Conservation (phyloP, 345 rosid genomes). For the Salix caprea region DNA sequence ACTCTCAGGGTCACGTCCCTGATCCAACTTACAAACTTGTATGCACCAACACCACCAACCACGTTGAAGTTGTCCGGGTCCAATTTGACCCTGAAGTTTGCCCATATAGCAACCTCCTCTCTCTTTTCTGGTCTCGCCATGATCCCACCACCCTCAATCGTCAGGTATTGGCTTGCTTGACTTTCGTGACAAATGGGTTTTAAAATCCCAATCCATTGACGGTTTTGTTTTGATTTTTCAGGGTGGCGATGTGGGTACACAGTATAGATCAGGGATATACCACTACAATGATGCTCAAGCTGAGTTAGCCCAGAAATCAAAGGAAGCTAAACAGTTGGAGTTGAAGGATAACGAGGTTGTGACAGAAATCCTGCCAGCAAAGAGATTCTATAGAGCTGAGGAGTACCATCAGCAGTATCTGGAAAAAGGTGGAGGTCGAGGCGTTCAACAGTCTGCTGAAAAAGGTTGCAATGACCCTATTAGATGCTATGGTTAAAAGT, state of each 20-base stretch:
- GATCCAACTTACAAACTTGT: slow-evolving; percentile 63
- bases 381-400: slow-evolving; percentile 71
- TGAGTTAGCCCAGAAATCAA: slow-evolving; percentile 43
- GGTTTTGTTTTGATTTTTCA: slow-evolving; percentile 12
- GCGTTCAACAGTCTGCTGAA: slow-evolving; percentile 51
- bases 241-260: slow-evolving; percentile 81
- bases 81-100: slow-evolving; percentile 67
- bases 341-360: slow-evolving; percentile 44
- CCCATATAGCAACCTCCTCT: slow-evolving; percentile 50
- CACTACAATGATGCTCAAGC: slow-evolving; percentile 57
- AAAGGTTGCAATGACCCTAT: slow-evolving; percentile 83
- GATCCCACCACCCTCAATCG: slow-evolving; percentile 85
- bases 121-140: slow-evolving; percentile 70
- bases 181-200: background rate
- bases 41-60: slow-evolving; percentile 65
- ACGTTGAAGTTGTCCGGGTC: slow-evolving; percentile 76
- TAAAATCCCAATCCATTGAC: background rate
- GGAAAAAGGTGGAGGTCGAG: slow-evolving; percentile 63
- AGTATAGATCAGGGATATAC: slow-evolving; percentile 86
- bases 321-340: slow-evolving; percentile 62
- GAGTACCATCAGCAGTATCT: slow-evolving; percentile 80
- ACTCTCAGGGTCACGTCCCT: slow-evolving; percentile 65
- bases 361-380: slow-evolving; percentile 73
- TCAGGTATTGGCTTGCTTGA: slow-evolving; percentile 37
- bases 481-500: slow-evolving; percentile 59